Evolutionary conservation across 2,329 filamentous ascomycete genomes (phyloP).

Genomic region (Leptographium radiaticola): DNA sequence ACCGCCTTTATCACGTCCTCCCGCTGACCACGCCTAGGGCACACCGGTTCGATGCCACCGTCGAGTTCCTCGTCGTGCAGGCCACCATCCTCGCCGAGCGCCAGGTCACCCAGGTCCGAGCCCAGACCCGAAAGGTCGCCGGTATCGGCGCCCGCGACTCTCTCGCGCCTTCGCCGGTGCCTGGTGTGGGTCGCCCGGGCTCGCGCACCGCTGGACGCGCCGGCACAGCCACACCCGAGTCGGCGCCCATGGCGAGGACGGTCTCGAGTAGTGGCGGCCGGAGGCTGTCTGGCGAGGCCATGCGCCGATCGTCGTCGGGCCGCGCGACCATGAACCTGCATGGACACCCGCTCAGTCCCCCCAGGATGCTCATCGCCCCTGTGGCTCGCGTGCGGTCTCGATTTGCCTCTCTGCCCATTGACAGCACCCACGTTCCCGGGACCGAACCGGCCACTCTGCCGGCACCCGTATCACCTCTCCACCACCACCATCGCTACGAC

Average conservation of each 20-base stretch:
- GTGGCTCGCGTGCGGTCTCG: not conserved
- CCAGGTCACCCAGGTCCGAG: constrained; percentile 78
- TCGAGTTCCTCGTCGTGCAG: constrained; percentile 83
- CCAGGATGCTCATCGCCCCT: not conserved
- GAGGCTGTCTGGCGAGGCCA: constrained; percentile 23
- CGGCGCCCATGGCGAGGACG: constrained; percentile 37
- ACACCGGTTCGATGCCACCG: constrained; percentile 66
- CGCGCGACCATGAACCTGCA: constrained; percentile 14
- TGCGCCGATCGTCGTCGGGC: constrained; percentile 38
- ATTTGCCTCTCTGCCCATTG: not conserved
- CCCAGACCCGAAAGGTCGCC: constrained; percentile 66
- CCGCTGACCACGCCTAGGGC: constrained; percentile 34
- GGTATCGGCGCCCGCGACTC: constrained; percentile 41
- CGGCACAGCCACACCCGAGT: constrained; percentile 12
- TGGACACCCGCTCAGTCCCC: not conserved
- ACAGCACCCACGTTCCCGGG: not conserved
- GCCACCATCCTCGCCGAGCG: constrained; percentile 88
- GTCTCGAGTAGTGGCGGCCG: constrained; percentile 25
- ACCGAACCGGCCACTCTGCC: not conserved
- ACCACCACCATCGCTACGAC: constrained; percentile 5
- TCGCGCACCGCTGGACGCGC: not conserved
- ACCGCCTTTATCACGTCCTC: constrained; percentile 13
- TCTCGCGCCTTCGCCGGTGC: constrained; percentile 40
- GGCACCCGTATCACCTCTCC: not conserved
- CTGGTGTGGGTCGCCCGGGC: not conserved